phyloP scores from a whole-genome alignment of 2,329 filamentous ascomycete species.

The Remersonia thermophila region DNA sequence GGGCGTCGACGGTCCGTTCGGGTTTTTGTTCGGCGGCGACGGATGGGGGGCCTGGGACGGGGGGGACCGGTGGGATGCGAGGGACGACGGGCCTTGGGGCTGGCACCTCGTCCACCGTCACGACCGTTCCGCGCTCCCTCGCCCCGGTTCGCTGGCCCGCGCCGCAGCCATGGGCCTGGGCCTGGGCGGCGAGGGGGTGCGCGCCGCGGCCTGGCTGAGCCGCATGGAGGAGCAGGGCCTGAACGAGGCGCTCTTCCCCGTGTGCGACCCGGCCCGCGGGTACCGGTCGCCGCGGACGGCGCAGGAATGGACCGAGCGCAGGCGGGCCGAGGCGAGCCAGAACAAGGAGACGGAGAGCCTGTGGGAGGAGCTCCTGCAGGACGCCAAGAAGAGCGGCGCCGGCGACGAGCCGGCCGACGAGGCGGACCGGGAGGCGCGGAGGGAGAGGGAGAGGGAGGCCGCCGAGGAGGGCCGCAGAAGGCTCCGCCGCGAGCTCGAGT shows the following conservation, averaged over 20 bases:
- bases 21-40: not conserved
- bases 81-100: too few relatives aligned
- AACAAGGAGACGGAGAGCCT: not conserved
- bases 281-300: slow-evolving; percentile 10
- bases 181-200: too few relatives aligned
- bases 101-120: too few relatives aligned
- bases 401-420: not conserved
- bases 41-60: not conserved
- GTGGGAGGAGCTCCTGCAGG: slow-evolving; percentile 1
- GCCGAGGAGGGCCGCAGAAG: not conserved
- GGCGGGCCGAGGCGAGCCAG: slow-evolving; percentile 1
- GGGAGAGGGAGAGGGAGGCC: not conserved
- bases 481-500: slow-evolving; percentile 4
- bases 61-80: not conserved
- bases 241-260: slow-evolving; percentile 10
- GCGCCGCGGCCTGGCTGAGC: slow-evolving; percentile 10
- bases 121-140: too few relatives aligned
- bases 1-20: not conserved
- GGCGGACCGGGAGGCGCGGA: not conserved
- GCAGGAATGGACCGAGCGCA: slow-evolving; percentile 11
- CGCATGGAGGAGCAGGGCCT: slow-evolving; percentile 10
- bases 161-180: too few relatives aligned
- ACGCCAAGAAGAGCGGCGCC: not conserved
- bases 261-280: slow-evolving; percentile 2
- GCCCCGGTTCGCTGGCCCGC: too few relatives aligned